Base-by-base conservation (phyloP, 1,284 basidiomycete genomes). In the Rhodotorula sp. region DNA sequence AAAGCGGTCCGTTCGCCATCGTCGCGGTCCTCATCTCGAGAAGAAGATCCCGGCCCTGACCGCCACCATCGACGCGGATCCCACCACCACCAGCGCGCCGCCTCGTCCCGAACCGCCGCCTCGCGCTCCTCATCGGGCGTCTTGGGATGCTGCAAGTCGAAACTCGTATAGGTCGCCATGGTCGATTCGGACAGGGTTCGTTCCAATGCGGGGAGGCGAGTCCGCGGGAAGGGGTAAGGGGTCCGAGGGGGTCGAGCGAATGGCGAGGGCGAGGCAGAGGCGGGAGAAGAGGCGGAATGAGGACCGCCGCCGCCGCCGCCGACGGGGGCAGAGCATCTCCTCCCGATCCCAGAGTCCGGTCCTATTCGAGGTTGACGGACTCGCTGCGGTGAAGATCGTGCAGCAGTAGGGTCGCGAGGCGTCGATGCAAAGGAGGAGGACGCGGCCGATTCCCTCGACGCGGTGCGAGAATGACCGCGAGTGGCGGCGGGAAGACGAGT, bases 41-140 rank as follows among this genome's bases (percentile, higher is more conserved):
- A 5, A 20, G 14, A 12, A 21, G 31, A 20, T 8, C 34, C 3
- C 57, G 20, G 15, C 31, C 54, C 26, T 3, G 15, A 52, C 21
- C 16, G 21, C 51, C 21, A 52, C 51, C 51, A 26, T n/a, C 51
- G 21, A 21, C 51, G 12, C 8, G 18, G 54, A 29, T 10, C 54
- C 49, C 49, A 51, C 54, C 12, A n/a, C 34, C 34, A 34, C 52
- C 12, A 21, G 21, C 43, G 7, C 14, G 21, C 21, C 58, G 23
- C 34, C 58, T 8, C 43, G 34, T 14, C 58, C 29, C 12, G n/a
- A 3, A n/a, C 54, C 3, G 12, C 20, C 48, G 21, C 5, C 26
- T 16, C 62, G 12, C 52, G 34, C 21, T 67, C 60, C n/a, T 68
- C 67, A 20, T 59, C 56, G 16, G 67, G 67, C 31, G 67, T 68